Percentiles rank a stretch among this genome's conserved stretches.
Conservation (phyloP, 345 rosid species). For the Microthlaspi erraticum region DNA sequence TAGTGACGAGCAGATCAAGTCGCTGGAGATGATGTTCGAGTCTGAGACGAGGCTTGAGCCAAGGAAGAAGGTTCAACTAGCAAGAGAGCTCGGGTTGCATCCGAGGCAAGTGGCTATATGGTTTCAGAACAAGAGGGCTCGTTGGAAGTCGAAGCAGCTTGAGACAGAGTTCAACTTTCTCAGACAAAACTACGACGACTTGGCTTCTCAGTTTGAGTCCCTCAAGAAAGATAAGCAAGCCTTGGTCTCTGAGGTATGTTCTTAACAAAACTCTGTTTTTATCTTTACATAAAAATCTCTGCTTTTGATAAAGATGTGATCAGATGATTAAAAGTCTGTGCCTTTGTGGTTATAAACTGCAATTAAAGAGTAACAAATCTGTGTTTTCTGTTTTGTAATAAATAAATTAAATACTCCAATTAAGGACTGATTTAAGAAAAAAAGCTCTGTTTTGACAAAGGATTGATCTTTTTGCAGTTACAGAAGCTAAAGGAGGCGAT, state of each 20-base stretch:
- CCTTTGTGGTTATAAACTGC: background rate
- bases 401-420: background rate
- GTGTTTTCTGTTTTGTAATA: background rate
- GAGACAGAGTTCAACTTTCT: constrained; percentile 66
- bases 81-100: constrained; percentile 77
- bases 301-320: background rate
- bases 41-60: constrained; percentile 78
- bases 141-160: constrained; percentile 86
- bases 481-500: constrained; percentile 58
- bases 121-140: constrained; percentile 91
- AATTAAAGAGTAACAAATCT: background rate
- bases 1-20: constrained; percentile 81
- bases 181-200: constrained; percentile 54
- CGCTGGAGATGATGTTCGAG: constrained; percentile 73
- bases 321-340: background rate
- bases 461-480: constrained; percentile 49
- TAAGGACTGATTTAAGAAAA: background rate
- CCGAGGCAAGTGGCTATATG: constrained; percentile 91
- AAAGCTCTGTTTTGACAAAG: constrained; percentile 19
- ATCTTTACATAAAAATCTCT: background rate
- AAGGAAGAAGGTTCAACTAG: constrained; percentile 70
- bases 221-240: constrained; percentile 73
- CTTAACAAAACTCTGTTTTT: constrained; percentile 7
- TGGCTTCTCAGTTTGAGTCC: constrained; percentile 62
- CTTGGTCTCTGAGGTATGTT: constrained; percentile 60